Evolutionary conservation across 1,284 basidiomycete genomes (phyloP), one percentile per base, ranked within the genome.

Genomic region (Trichosporon coremiiforme): DNA sequence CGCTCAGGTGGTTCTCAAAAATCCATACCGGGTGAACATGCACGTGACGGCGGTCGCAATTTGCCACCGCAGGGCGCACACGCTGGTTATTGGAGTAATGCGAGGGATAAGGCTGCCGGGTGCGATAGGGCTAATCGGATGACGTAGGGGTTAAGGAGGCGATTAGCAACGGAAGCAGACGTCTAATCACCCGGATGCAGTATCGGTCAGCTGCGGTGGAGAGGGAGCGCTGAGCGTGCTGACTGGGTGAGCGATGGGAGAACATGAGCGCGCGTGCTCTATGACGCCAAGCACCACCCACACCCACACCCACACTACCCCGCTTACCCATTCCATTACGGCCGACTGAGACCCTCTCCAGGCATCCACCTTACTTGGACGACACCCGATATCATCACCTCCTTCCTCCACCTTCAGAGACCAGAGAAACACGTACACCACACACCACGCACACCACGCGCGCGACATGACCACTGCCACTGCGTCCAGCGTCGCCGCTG

Each of bases 401-500:
- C 33, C 33, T 33, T 33, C 4, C 33, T 33, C 33, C 3, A 33
- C 8, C 33, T 33, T 33, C 4, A 33, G 3, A 33, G 8, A 33
- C 33, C n/a, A 33, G 33, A 33, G 33, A 33, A 33, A 38, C 53
- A 53, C 50, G 13, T 20, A 55, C 4, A 9, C 8, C n/a, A 15
- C 22, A 15, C 53, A 15, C 20, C 12, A 9, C n/a, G 22, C 53
- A 55, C 22, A 29, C 57, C 15, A 25, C 57, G 57, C 15, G 29
- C 31, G 57, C 29, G 57, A 33, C 57, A 60, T 74, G 45, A 47
- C 45, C 20, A 55, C 57, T 12, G 67, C 68, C 20, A 29, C 60
- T 0, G 57, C 31, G 57, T 60, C 57, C 57, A 60, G 57, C 57
- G 13, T 31, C 15, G 13, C 57, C 17, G 57, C 29, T 33, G 57